Base-by-base conservation (phyloP, 306 rosid genomes). In the Rubus parviflorus region DNA sequence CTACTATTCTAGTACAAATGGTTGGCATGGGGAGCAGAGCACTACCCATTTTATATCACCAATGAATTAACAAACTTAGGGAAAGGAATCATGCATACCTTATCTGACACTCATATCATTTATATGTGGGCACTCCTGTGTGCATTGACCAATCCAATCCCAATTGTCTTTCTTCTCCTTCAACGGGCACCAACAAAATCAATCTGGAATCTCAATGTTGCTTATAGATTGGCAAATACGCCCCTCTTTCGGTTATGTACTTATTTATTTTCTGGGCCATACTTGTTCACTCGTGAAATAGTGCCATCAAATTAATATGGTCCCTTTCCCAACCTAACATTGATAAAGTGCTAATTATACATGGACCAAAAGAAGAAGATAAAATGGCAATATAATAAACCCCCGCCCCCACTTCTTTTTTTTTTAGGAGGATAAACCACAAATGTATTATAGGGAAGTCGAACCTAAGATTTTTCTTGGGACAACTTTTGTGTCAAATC, bases 11-110 rank as follows among this genome's bases (percentile, higher is more conserved):
- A 10, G 35, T 22, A 35, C 72, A 1, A 70, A 61, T 80, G 83
- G 80, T 48, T 82, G 76, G 82, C 79, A 78, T 78, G 85, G 80
- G 85, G 41, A 78, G 72, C 85, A 74, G 41, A 78, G 72, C 85
- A 74, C 16, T 54, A 79, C 77, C 49, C 1, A 30, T 30, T 30
- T 1, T 30, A 30, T 30, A 30, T 30, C 35, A 30, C 35, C 35
- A 30, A 30, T 0, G 35, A 30, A 30, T 30, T 47, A 84, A 61
- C 57, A 35, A 43, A 11, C 47, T 60, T 38, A 5, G 62, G 62
- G 63, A 54, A 52, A 49, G 0, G 66, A 60, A 41, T 66, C 70
- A 74, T 79, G 79, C 85, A 57, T 57, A 75, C 84, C 76, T 19
- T 60, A 73, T 68, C 65, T 20, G 41, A 62, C 82, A 71, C 62